Evolutionary conservation across 1,139 yeast species (phyloP), one percentile per base, ranked within the genome.

Genomic region (Geotrichum bryndzae): DNA sequence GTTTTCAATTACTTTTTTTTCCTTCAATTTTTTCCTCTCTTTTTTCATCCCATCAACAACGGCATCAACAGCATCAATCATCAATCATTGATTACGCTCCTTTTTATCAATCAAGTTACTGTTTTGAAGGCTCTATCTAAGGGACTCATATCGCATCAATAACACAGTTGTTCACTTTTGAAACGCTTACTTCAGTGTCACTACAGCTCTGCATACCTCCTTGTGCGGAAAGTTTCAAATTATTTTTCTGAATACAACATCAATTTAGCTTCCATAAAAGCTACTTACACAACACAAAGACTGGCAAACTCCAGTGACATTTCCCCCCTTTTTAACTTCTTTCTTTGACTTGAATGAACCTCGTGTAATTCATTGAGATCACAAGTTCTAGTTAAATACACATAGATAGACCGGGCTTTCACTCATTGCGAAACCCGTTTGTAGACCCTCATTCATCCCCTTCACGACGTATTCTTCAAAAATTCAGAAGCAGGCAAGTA

Each of bases 401-500:
- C n/a, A 41, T 41, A 13, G 18, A 41, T 15, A 41, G n/a, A 15
- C 46, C 18, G 46, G 46, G 46, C 2, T 41, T 41, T 41, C 46
- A 41, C 46, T 41, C 22, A n/a, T 41, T 5, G n/a, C n/a, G 18
- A 41, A 41, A 41, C 46, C 18, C 46, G 46, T 41, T 41, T 41
- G 46, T 41, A 41, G 46, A 41, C 29, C 52, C 27, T n/a, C 45
- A 15, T 33, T 8, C n/a, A 51, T 29, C 50, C 22, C 38, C 35
- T 51, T 55, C 57, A 55, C 52, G 25, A 55, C 57, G 57, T 51
- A 55, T 48, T n/a, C 57, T n/a, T 15, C 45, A 27, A 46, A 51
- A 46, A 51, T 55, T 31, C 41, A 29, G 53, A 51, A 55, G 57
- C 57, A 55, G 57, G 57, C 50, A 55, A 41, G 46, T 41, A 41